A percentile compares a stretch with the other conserved stretches of the same genome.
phyloP scores from a whole-genome alignment of 306 rosid species.

The Glycyrrhiza uralensis region DNA sequence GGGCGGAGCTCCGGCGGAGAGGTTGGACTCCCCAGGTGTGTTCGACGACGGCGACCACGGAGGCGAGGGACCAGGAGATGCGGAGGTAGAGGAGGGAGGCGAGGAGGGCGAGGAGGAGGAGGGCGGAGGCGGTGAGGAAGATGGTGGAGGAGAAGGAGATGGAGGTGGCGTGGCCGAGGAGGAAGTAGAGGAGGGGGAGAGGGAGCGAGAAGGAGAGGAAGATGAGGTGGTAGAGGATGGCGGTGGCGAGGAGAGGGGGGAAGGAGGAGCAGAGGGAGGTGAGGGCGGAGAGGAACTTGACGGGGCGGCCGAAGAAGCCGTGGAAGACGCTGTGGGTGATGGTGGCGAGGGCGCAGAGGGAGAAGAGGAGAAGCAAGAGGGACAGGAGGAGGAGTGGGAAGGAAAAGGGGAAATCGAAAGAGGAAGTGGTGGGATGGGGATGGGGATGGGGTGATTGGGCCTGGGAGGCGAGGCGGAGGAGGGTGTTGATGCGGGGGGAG shows the following conservation, averaged over 20 bases:
- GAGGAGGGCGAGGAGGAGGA: background rate
- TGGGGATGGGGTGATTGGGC: background rate
- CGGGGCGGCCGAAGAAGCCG: constrained; percentile 79
- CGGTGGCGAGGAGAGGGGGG: constrained; percentile 40
- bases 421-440: background rate
- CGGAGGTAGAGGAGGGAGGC: constrained; percentile 38
- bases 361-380: constrained; percentile 34
- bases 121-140: background rate
- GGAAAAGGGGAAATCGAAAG: background rate
- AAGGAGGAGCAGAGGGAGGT: constrained; percentile 41
- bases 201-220: background rate
- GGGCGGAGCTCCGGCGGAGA: constrained; percentile 38
- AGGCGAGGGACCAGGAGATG: constrained; percentile 44
- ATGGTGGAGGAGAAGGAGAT: constrained; percentile 29
- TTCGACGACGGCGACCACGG: constrained; percentile 48
- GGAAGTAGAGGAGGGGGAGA: background rate
- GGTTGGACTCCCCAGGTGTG: constrained; percentile 46
- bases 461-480: background rate
- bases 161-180: background rate
- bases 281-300: constrained; percentile 52
- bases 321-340: constrained; percentile 72
- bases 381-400: constrained; percentile 23
- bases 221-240: constrained; percentile 27
- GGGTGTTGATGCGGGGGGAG: constrained; percentile 29
- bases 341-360: constrained; percentile 48